A percentile compares a stretch with the other conserved stretches of the same genome.
These are phyloP conservation scores for Dittrichia graveolens DNA, from an alignment of 129 eudicot species.

Conservation along the genomic window DNA sequence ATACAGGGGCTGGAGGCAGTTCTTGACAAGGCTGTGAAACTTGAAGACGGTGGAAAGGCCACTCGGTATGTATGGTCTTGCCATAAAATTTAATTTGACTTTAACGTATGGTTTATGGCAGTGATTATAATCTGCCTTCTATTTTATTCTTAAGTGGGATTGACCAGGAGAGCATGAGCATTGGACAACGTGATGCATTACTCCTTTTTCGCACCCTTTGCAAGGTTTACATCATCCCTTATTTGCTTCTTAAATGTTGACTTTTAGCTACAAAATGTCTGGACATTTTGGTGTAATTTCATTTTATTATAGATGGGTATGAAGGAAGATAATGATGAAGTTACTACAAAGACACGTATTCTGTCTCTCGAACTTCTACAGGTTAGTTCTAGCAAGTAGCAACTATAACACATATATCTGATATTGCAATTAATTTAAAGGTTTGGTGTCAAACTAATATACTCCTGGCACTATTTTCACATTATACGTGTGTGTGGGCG, in stretches of 20 bases:
- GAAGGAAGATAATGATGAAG: conserved; percentile 97
- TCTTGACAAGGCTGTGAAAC: conserved; percentile 97
- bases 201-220: conserved; percentile 94
- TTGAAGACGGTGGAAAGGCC: conserved; percentile 86
- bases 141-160: conserved; percentile 58
- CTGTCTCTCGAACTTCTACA: conserved; percentile 95
- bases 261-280: conserved; percentile 18
- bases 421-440: background rate
- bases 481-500: conserved; percentile 4
- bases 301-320: conserved; percentile 84
- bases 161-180: conserved; percentile 83
- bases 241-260: conserved; percentile 25
- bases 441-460: conserved; percentile 1
- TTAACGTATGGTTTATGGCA: conserved; percentile 10
- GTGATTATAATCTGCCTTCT: conserved; percentile 8
- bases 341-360: conserved; percentile 82
- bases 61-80: conserved; percentile 47
- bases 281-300: conserved; percentile 27
- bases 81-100: background rate
- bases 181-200: conserved; percentile 91
- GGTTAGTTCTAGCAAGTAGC: conserved; percentile 47
- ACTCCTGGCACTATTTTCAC: conserved; percentile 10
- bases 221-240: conserved; percentile 59
- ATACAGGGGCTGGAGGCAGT: conserved; percentile 97
- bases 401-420: background rate